Percentiles rank a stretch among this genome's conserved stretches.
Conservation (phyloP, 495 filamentous ascomycete genomes). For the Xylaria intraflava region DNA sequence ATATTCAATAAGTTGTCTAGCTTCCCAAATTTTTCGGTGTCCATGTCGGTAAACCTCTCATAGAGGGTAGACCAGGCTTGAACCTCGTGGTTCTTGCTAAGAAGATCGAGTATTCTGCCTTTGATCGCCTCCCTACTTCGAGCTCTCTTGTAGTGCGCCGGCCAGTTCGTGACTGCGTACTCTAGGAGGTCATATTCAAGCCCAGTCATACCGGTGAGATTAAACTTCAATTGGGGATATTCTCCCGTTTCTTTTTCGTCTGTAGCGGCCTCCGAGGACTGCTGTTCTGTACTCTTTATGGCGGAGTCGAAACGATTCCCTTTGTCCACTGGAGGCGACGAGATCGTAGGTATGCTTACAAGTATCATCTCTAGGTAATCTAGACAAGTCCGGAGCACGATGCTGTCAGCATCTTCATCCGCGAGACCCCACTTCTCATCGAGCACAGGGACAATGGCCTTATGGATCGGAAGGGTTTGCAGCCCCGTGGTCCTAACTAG, state of each 20-base stretch:
- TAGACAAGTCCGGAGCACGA: neutral
- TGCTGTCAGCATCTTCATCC: neutral
- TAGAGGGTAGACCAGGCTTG: neutral
- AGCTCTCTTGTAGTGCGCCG: constrained; percentile 1
- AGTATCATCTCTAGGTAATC: neutral
- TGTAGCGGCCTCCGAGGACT: neutral
- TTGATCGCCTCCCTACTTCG: neutral
- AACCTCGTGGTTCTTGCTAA: neutral
- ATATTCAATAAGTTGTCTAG: neutral
- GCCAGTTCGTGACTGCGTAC: neutral
- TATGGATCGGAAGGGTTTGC: neutral
- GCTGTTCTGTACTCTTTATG: neutral
- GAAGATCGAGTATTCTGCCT: neutral
- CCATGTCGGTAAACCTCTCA: neutral
- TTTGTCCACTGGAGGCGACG: neutral
- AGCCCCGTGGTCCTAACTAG: neutral
- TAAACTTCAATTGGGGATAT: neutral
- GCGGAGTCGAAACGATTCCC: no score
- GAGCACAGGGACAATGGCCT: neutral
- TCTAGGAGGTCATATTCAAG: neutral
- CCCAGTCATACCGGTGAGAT: neutral
- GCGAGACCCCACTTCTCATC: neutral
- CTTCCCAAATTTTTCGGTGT: neutral
- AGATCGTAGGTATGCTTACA: neutral
- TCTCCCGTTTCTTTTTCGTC: neutral